phyloP scores from a whole-genome alignment of 257 asterid species.

The Euphrasia confusa region DNA sequence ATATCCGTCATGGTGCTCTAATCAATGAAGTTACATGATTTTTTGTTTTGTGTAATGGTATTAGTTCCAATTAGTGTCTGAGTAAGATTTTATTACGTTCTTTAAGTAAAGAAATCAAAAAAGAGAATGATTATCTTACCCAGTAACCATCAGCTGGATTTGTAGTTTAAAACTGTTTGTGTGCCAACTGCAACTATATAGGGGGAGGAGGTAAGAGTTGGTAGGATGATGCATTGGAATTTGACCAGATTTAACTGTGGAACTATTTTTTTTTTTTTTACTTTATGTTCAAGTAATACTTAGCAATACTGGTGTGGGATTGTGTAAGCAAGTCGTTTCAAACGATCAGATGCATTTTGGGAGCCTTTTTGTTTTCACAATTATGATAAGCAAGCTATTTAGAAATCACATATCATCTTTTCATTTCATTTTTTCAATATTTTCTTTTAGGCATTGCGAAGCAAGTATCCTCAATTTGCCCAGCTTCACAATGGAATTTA shows the following conservation, averaged over 20 bases:
- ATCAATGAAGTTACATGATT: conserved; percentile 1
- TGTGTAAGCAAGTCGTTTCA: neutral
- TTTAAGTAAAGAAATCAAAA: neutral
- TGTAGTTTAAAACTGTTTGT: neutral
- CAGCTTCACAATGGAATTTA: conserved; percentile 90
- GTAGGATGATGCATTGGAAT: neutral
- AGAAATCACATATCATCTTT: conserved; percentile 10
- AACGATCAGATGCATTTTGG: conserved; percentile 19
- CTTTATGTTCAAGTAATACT: no score
- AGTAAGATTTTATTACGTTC: neutral
- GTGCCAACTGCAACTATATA: conserved; percentile 18
- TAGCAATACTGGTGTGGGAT: neutral
- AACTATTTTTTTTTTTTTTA: no score
- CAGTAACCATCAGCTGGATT: neutral
- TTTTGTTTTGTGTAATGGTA: neutral
- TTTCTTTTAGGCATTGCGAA: conserved; percentile 65
- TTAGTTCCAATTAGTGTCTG: neutral
- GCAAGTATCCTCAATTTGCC: conserved; percentile 96
- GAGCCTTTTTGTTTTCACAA: conserved; percentile 8
- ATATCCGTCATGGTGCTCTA: neutral
- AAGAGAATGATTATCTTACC: neutral
- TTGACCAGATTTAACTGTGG: no score
- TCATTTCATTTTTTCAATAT: conserved; percentile 1
- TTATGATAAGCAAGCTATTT: neutral
- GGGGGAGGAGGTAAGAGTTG: neutral